A percentile compares a stretch with the other conserved stretches of the same genome.
phyloP scores from a whole-genome alignment of 148 eudicot species.

The Heliosperma pusillum region DNA sequence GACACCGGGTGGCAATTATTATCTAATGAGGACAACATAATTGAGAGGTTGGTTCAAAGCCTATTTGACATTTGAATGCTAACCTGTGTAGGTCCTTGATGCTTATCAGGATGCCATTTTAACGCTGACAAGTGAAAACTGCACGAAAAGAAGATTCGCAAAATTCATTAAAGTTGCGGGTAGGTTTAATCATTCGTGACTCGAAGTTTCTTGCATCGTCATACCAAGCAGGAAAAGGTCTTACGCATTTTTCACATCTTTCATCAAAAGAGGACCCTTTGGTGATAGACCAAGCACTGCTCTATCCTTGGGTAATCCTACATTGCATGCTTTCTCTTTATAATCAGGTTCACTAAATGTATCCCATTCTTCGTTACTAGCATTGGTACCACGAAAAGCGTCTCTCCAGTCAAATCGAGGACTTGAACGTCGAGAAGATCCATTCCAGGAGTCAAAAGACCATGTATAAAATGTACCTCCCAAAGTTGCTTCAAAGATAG shows the following conservation, averaged over 20 bases:
- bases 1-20: neutral
- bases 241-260: conserved; percentile 89
- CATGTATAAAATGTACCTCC: conserved; percentile 57
- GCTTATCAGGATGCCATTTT: conserved; percentile 98
- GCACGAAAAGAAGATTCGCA: conserved; percentile 30
- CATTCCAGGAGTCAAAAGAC: conserved; percentile 39
- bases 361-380: conserved; percentile 26
- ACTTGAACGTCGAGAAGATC: conserved; percentile 33
- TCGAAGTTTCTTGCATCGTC: neutral
- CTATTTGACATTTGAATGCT: neutral
- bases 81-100: conserved; percentile 86
- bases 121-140: conserved; percentile 82
- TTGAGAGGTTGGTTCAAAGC: neutral
- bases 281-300: conserved; percentile 67
- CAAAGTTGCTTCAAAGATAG: conserved; percentile 48
- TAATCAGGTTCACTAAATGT: conserved; percentile 36
- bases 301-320: conserved; percentile 63
- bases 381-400: conserved; percentile 24
- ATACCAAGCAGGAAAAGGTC: conserved; percentile 22
- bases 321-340: conserved; percentile 36
- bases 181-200: neutral
- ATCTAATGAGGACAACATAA: neutral
- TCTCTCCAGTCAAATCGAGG: conserved; percentile 62
- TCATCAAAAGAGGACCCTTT: conserved; percentile 61
- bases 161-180: neutral